Evolutionary conservation across 495 filamentous ascomycete species (phyloP).

Genomic region (Penicillium odoratum): DNA sequence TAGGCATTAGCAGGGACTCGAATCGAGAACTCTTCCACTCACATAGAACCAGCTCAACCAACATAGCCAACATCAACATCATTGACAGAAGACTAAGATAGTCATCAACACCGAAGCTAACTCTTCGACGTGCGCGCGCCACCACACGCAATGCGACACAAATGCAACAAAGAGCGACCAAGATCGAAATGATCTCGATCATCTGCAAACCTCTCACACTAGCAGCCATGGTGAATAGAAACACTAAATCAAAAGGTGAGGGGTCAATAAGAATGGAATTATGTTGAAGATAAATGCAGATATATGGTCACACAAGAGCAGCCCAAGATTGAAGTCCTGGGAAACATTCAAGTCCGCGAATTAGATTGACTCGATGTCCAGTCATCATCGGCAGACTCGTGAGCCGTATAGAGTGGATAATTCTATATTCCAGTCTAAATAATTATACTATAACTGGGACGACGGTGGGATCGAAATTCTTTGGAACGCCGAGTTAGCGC

Average conservation of each 20-base stretch:
- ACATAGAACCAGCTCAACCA: slow-evolving; percentile 40
- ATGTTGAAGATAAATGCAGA: slow-evolving; percentile 13
- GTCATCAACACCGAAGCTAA: slow-evolving; percentile 42
- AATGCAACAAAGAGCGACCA: slow-evolving; percentile 37
- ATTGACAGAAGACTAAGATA: slow-evolving; percentile 38
- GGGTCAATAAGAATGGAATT: slow-evolving; percentile 13
- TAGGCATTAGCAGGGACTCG: slow-evolving; percentile 8
- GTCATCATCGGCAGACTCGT: slow-evolving; percentile 1
- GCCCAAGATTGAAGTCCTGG: background rate
- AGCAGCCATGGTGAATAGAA: slow-evolving; percentile 25
- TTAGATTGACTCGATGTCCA: background rate
- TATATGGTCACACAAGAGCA: slow-evolving; percentile 11
- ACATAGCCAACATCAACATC: slow-evolving; percentile 35
- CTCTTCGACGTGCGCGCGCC: slow-evolving; percentile 39
- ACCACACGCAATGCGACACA: slow-evolving; percentile 39
- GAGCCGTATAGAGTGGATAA: slow-evolving; percentile 11
- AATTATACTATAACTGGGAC: slow-evolving; percentile 3
- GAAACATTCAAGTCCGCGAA: slow-evolving; percentile 4
- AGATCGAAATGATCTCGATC: slow-evolving; percentile 37
- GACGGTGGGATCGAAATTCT: background rate
- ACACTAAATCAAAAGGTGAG: slow-evolving; percentile 6
- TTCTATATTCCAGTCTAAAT: slow-evolving; percentile 2
- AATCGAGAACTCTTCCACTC: slow-evolving; percentile 12
- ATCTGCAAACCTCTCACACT: slow-evolving; percentile 35
- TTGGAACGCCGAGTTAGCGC: slow-evolving; percentile 12